Percentiles rank a stretch among this genome's conserved stretches.
These are phyloP conservation scores for Pulveroboletus sp. DNA, from an alignment of 768 basidiomycete genomes.

Conservation along the genomic window DNA sequence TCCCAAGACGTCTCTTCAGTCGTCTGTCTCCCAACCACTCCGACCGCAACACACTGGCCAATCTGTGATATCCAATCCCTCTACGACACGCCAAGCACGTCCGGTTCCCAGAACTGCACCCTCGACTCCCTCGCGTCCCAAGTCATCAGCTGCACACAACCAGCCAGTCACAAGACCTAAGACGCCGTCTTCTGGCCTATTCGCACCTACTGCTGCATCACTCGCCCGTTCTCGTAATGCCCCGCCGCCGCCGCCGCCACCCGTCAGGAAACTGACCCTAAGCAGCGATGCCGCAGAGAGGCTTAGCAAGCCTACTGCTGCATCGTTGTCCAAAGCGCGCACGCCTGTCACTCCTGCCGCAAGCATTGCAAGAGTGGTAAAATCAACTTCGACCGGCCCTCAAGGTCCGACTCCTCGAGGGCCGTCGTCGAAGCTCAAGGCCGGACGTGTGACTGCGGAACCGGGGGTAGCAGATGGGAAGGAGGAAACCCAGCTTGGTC, in stretches of 20 bases:
- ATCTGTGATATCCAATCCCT: slow-evolving; percentile 33
- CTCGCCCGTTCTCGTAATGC: slow-evolving; percentile 65
- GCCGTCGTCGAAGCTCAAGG: slow-evolving; percentile 27
- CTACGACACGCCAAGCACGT: slow-evolving; percentile 27
- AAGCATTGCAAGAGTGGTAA: slow-evolving; percentile 25
- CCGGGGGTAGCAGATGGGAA: slow-evolving; percentile 21
- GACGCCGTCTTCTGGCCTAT: slow-evolving; percentile 63
- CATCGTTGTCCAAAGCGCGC: slow-evolving; percentile 63
- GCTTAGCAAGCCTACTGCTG: slow-evolving; percentile 79
- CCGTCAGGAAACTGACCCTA: slow-evolving; percentile 52
- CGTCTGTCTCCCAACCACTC: slow-evolving; percentile 37
- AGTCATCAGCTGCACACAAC: slow-evolving; percentile 30
- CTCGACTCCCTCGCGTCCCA: slow-evolving; percentile 34
- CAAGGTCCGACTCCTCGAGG: slow-evolving; percentile 28
- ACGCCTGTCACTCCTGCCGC: slow-evolving; percentile 18
- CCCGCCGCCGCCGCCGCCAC: slow-evolving; percentile 41
- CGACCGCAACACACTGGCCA: slow-evolving; percentile 41
- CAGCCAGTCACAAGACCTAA: slow-evolving; percentile 41
- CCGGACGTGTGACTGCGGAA: slow-evolving; percentile 24
- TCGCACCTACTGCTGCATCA: slow-evolving; percentile 81
- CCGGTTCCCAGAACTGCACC: slow-evolving; percentile 28
- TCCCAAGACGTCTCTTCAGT: slow-evolving; percentile 29
- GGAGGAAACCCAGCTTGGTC: slow-evolving; percentile 14
- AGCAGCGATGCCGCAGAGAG: slow-evolving; percentile 57
- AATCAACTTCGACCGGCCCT: slow-evolving; percentile 29